phyloP scores from a whole-genome alignment of 257 asterid species.

The Vinca minor region DNA sequence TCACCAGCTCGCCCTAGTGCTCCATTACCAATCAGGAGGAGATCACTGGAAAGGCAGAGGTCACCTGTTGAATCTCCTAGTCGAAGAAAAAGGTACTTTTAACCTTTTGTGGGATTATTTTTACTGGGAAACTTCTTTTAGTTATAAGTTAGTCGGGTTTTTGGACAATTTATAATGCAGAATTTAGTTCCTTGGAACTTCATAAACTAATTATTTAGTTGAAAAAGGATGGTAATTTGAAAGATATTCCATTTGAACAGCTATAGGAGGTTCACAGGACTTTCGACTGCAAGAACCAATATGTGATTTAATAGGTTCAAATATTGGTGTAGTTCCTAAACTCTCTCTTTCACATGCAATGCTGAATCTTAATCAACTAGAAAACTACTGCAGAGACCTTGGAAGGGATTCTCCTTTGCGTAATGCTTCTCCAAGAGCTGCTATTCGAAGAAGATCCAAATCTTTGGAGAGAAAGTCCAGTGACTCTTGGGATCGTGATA shows the following conservation, averaged over 20 bases:
- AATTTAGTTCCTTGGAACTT: not conserved
- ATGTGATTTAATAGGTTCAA: not conserved
- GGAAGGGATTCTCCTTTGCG: constrained; percentile 48
- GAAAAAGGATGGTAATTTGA: not conserved
- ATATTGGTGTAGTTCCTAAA: not conserved
- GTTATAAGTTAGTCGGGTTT: not conserved
- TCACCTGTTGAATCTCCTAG: constrained; percentile 53
- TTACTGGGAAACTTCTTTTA: not conserved
- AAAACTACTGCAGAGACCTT: constrained; percentile 29
- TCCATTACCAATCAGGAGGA: constrained; percentile 45
- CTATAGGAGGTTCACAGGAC: not conserved
- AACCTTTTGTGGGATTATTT: constrained; percentile 2
- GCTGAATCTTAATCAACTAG: constrained; percentile 8
- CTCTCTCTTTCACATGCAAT: not conserved
- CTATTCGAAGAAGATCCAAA: constrained; percentile 26
- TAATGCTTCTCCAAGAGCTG: constrained; percentile 37
- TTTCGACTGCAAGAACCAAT: not conserved
- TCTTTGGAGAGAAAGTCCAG: constrained; percentile 40
- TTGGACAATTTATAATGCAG: not conserved
- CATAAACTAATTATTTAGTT: not conserved
- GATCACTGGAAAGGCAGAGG: constrained; percentile 28
- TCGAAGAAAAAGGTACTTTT: constrained; percentile 56
- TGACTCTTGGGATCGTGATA: constrained; percentile 36
- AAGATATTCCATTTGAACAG: not conserved
- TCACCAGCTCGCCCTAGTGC: constrained; percentile 36